These are phyloP conservation scores for Aspergillus puulaauensis DNA, from an alignment of 2,329 filamentous ascomycete species.

Conservation along the genomic window DNA sequence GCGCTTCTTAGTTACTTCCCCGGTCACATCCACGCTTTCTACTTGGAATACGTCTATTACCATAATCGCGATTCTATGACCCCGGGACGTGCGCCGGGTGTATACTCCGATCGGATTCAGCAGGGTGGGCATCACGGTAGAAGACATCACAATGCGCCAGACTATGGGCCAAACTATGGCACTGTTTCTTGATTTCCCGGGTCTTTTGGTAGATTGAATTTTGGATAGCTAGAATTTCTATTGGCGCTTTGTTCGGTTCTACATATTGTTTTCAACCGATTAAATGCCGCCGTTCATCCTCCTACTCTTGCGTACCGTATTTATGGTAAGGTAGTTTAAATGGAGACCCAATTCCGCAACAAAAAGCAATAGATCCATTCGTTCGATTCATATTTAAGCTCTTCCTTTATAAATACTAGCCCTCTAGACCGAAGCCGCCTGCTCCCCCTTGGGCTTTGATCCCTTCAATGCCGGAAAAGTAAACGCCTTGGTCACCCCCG, in stretches of 20 bases:
- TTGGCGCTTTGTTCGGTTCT: not conserved
- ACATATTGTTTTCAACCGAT: not conserved
- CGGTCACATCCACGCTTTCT: slow-evolving; percentile 78
- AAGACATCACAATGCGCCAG: no score
- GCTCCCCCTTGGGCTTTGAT: slow-evolving; percentile 48
- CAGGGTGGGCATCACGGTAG: slow-evolving; percentile 28
- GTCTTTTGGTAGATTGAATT: not conserved
- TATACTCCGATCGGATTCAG: slow-evolving; percentile 43
- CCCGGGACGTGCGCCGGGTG: slow-evolving; percentile 33
- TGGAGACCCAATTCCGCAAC: not conserved
- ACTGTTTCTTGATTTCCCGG: slow-evolving; percentile 16
- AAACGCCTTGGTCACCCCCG: slow-evolving; percentile 54
- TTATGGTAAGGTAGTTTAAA: not conserved
- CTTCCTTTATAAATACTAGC: not conserved
- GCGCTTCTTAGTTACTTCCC: slow-evolving; percentile 63
- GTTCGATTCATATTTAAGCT: not conserved
- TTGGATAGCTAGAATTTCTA: not conserved
- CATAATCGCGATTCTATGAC: slow-evolving; percentile 52
- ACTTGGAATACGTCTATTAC: slow-evolving; percentile 80
- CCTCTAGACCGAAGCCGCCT: slow-evolving; percentile 8
- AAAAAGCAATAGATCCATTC: not conserved
- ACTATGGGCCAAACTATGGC: slow-evolving; percentile 21
- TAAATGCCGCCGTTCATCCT: not conserved
- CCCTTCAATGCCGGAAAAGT: slow-evolving; percentile 57
- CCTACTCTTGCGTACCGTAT: not conserved